These are phyloP conservation scores for Bremia lactucae DNA, from an alignment of 352 stramenopile species.

Conservation along the genomic window DNA sequence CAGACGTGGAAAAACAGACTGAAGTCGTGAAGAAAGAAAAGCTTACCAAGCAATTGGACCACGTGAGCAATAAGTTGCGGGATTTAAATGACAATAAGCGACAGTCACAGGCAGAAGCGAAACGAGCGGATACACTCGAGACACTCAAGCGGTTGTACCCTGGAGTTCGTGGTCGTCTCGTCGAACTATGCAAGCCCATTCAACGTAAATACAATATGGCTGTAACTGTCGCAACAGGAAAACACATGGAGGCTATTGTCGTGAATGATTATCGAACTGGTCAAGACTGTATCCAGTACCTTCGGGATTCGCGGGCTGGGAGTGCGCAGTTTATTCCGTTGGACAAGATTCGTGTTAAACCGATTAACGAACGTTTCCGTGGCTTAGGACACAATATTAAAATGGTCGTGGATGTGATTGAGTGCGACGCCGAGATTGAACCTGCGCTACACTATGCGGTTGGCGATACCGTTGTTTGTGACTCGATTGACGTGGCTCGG, in stretches of 20 bases:
- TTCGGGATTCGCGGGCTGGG: constrained; percentile 91
- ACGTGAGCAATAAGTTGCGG: constrained; percentile 80
- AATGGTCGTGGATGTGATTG: constrained; percentile 92
- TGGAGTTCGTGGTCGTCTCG: constrained; percentile 90
- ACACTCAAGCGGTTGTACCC: constrained; percentile 80
- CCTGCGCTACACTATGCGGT: constrained; percentile 94
- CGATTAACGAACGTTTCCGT: constrained; percentile 90
- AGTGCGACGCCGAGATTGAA: constrained; percentile 87
- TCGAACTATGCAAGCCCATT: constrained; percentile 94
- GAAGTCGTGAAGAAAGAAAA: constrained; percentile 51
- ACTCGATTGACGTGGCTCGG: constrained; percentile 90
- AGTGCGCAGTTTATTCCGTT: constrained; percentile 95
- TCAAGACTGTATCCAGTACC: constrained; percentile 86
- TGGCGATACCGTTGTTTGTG: constrained; percentile 92
- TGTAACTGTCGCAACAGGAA: constrained; percentile 94
- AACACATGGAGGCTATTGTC: constrained; percentile 93
- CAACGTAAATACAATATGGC: constrained; percentile 96
- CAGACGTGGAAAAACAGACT: constrained; percentile 51
- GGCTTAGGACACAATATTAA: constrained; percentile 87
- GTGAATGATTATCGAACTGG: constrained; percentile 70
- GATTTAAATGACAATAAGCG: constrained; percentile 88
- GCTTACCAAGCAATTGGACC: constrained; percentile 51
- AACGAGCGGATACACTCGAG: constrained; percentile 65
- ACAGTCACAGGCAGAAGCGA: constrained; percentile 87
- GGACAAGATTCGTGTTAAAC: constrained; percentile 88